Evolutionary conservation across 352 stramenopile genomes (phyloP).

Genomic region (Phytophthora chlamydospora): DNA sequence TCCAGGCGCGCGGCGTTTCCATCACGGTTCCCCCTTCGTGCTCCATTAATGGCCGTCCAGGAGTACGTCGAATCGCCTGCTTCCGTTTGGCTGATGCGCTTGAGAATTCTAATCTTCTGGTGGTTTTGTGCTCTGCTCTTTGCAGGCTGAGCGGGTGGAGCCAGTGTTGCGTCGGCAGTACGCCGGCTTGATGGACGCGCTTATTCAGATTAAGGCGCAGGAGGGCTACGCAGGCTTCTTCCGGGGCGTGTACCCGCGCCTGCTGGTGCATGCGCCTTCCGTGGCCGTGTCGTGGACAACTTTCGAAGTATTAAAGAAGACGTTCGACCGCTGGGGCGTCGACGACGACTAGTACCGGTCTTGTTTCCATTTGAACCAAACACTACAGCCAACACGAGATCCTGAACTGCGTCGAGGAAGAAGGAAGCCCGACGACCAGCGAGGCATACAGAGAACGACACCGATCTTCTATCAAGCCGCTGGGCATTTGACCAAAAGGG

Average conservation of each 20-base stretch:
- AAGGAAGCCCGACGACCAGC: conserved; percentile 11
- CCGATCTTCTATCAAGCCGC: conserved; percentile 13
- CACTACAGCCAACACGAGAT: conserved; percentile 21
- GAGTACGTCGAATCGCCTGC: conserved; percentile 34
- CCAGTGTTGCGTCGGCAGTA: conserved; percentile 77
- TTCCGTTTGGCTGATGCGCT: not conserved
- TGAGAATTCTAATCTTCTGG: conserved; percentile 10
- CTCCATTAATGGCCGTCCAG: conserved; percentile 47
- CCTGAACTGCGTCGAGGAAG: conserved; percentile 26
- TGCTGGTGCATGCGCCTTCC: conserved; percentile 96
- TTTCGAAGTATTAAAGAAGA: conserved; percentile 97
- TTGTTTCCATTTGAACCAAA: conserved; percentile 30
- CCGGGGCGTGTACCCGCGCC: conserved; percentile 92
- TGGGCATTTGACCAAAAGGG: conserved; percentile 30
- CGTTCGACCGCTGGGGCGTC: conserved; percentile 56
- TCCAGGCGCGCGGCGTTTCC: conserved; percentile 63
- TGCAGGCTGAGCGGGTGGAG: conserved; percentile 36
- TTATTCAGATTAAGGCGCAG: conserved; percentile 90
- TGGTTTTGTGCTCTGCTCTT: not conserved
- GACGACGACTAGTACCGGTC: conserved; percentile 32
- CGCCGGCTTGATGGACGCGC: conserved; percentile 70
- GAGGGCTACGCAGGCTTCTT: conserved; percentile 96
- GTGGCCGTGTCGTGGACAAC: conserved; percentile 99
- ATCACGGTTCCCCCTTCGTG: conserved; percentile 71
- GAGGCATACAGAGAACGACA: conserved; percentile 12